A percentile compares a stretch with the other conserved stretches of the same genome.
Conservation (phyloP, 2,329 filamentous ascomycete species). For the Arthrobotrys conoides region DNA sequence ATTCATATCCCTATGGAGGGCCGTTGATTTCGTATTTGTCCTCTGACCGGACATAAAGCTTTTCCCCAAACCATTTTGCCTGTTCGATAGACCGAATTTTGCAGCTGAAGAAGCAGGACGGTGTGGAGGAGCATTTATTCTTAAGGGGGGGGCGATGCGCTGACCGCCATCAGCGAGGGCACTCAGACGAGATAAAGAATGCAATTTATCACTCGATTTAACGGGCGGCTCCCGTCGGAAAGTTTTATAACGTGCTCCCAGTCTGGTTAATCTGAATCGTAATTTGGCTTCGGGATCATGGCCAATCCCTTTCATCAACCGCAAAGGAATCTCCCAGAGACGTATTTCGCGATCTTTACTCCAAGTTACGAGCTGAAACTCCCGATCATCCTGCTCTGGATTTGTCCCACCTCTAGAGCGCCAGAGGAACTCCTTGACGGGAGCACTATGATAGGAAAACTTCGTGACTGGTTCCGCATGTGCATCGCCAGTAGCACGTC, state of each 20-base stretch:
- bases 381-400: slow-evolving; percentile 81
- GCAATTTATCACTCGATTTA: slow-evolving; percentile 34
- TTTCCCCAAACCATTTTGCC: slow-evolving; percentile 43
- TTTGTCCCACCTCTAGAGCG: slow-evolving; percentile 78
- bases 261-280: slow-evolving; percentile 75
- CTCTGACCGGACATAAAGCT: slow-evolving; percentile 56
- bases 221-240: slow-evolving; percentile 78
- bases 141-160: slow-evolving; percentile 32
- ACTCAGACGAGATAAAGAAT: slow-evolving; percentile 23
- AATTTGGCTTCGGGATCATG: slow-evolving; percentile 64
- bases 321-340: slow-evolving; percentile 73
- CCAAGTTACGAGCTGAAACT: slow-evolving; percentile 95
- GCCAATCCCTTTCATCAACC: slow-evolving; percentile 63
- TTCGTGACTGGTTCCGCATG: slow-evolving; percentile 72
- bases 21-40: slow-evolving; percentile 48
- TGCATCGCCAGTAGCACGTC: slow-evolving; percentile 68
- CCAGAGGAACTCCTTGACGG: slow-evolving; percentile 94
- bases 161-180: slow-evolving; percentile 31
- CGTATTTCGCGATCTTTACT: slow-evolving; percentile 86
- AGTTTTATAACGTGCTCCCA: slow-evolving; percentile 86
- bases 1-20: slow-evolving; percentile 68
- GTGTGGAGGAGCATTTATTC: slow-evolving; percentile 36
- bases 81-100: slow-evolving; percentile 24
- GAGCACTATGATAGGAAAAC: slow-evolving; percentile 75
- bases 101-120: slow-evolving; percentile 41